phyloP scores from a whole-genome alignment of 1,284 basidiomycete genomes.

The Cryptococcus floricola region DNA sequence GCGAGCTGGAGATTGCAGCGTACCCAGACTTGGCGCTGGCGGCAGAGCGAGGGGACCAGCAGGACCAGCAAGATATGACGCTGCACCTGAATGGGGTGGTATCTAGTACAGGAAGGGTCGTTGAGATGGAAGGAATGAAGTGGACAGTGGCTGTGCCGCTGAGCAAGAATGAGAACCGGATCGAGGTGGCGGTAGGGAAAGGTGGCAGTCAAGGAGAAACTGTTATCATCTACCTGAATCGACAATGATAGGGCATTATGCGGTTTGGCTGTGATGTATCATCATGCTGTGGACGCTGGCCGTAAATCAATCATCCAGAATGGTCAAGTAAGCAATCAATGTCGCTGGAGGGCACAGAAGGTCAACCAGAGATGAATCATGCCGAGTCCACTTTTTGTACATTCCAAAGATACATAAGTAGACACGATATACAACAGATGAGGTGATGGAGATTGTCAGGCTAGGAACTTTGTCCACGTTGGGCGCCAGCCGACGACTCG shows the following conservation, averaged over 20 bases:
- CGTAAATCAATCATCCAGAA: not conserved
- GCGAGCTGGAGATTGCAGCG: constrained; percentile 42
- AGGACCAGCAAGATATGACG: constrained; percentile 23
- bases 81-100: constrained; percentile 35
- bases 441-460: too few relatives aligned
- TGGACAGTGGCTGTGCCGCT: constrained; percentile 35
- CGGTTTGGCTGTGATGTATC: too few relatives aligned
- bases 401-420: too few relatives aligned
- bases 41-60: not conserved
- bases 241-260: constrained; percentile 23
- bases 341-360: too few relatives aligned
- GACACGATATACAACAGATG: too few relatives aligned
- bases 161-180: constrained; percentile 28
- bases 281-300: not conserved
- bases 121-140: constrained; percentile 25
- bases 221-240: constrained; percentile 35
- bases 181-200: constrained; percentile 24
- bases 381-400: too few relatives aligned
- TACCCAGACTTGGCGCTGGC: constrained; percentile 17
- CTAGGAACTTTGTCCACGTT: too few relatives aligned
- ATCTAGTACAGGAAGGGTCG: constrained; percentile 13
- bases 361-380: too few relatives aligned
- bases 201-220: constrained; percentile 22
- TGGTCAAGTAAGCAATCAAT: not conserved
- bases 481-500: too few relatives aligned